A percentile compares a stretch with the other conserved stretches of the same genome.
These are phyloP conservation scores for Basidiobolus meristosporus DNA, from an alignment of 371 early-diverging fungal species.

Conservation along the genomic window DNA sequence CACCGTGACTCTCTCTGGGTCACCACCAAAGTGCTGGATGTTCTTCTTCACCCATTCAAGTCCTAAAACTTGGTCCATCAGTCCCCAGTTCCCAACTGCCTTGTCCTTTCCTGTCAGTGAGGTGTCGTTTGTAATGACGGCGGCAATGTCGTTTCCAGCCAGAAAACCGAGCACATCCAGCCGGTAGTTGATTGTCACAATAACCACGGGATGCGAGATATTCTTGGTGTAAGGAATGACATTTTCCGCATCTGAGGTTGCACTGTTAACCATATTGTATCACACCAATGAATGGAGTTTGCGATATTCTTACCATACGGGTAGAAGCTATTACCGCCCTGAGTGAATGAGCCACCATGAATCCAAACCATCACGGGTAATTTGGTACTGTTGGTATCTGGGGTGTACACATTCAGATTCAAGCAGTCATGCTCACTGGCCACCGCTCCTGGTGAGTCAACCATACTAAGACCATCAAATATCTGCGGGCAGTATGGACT, in stretches of 20 bases:
- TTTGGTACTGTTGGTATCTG: slow-evolving; percentile 1
- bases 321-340: too few relatives aligned
- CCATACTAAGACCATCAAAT: too few relatives aligned
- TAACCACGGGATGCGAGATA: slow-evolving; percentile 1
- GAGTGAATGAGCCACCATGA: slow-evolving; percentile 6
- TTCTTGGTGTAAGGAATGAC: too few relatives aligned
- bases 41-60: slow-evolving; percentile 21
- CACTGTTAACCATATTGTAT: too few relatives aligned
- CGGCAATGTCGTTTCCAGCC: slow-evolving; percentile 10
- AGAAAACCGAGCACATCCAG: slow-evolving; percentile 22
- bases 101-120: not conserved
- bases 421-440: slow-evolving; percentile 4
- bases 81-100: slow-evolving; percentile 9
- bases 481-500: too few relatives aligned
- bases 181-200: slow-evolving; percentile 23
- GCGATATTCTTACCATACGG: too few relatives aligned
- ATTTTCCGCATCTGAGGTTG: too few relatives aligned
- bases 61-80: slow-evolving; percentile 14
- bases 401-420: slow-evolving; percentile 11
- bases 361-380: slow-evolving; percentile 11
- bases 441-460: too few relatives aligned
- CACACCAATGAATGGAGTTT: too few relatives aligned
- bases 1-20: slow-evolving; percentile 13
- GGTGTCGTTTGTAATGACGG: not conserved
- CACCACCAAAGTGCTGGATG: slow-evolving; percentile 18